Evolutionary conservation across 2,329 filamentous ascomycete genomes (phyloP), one percentile per base, ranked within the genome.

Genomic region (Cercospora sesami): DNA sequence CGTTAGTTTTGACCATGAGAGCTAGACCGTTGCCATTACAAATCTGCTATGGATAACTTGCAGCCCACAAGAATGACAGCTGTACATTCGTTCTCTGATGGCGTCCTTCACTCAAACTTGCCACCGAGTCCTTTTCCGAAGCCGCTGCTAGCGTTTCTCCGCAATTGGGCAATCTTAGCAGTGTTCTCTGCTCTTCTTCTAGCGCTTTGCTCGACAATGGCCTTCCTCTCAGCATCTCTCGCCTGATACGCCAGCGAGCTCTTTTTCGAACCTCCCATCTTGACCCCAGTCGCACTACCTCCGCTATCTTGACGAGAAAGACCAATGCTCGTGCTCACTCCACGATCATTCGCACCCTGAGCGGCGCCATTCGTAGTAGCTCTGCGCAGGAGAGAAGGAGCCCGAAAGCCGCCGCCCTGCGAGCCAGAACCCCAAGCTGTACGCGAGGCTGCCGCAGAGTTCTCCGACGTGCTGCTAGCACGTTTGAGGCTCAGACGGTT

Each of bases 401-500:
- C 86, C 73, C 87, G 89, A 85, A 92, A 91, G 0, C 82, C 81
- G 3, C 77, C 74, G 10, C 76, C 70, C 67, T 78, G 73, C 2
- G 80, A 74, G 5, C 80, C 76, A 2, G 82, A 79, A 1, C 85
- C 73, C 77, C 77, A 78, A 18, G 77, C 76, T n/a, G 73, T 74
- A 9, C 73, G 73, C 10, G 71, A 65, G n/a, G 68, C 67, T 10
- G 69, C 64, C 57, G 64, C 65, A 18, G 55, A 48, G 6, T 59
- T 31, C 23, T 73, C 67, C 48, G 66, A 62, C 23, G 69, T 61
- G 31, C 79, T 75, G 26, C 71, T 65, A 63, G 64, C 71, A 58
- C 77, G 74, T 76, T 90, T 91, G 39, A 93, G 83, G 21, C 84
- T 86, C 70, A 94, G 89, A 65, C 92, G 90, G 79, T 96, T 91